phyloP scores from a whole-genome alignment of 208 protist species.

The Kentomonas sorsogonicus region DNA sequence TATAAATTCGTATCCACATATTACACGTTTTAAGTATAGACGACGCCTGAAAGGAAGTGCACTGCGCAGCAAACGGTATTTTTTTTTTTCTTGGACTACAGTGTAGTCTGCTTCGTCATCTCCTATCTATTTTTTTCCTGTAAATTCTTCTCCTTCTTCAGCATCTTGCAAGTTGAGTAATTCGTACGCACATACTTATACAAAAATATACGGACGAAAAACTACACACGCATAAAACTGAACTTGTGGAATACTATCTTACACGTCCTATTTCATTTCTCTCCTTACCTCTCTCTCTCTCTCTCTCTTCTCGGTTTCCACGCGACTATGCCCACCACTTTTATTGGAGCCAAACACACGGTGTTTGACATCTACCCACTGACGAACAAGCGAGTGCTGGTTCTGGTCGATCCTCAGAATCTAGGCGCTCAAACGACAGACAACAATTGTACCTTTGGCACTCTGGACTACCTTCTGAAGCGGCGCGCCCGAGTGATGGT shows the following conservation, averaged over 20 bases:
- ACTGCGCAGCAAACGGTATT: slow-evolving; percentile 6
- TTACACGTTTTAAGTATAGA: slow-evolving; percentile 1
- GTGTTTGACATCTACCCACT: slow-evolving; percentile 71
- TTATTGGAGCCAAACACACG: slow-evolving; percentile 59
- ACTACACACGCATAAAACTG: too few relatives aligned
- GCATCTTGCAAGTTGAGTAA: too few relatives aligned
- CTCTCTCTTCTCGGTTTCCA: too few relatives aligned
- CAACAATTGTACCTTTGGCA: too few relatives aligned
- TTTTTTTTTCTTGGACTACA: slow-evolving; percentile 5
- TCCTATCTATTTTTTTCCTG: slow-evolving; percentile 11
- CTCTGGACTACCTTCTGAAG: slow-evolving; percentile 54
- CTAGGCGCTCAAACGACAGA: too few relatives aligned
- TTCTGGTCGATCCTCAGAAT: slow-evolving; percentile 68
- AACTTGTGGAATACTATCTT: slow-evolving; percentile 1
- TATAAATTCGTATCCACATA: not conserved
- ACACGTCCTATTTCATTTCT: slow-evolving; percentile 2
- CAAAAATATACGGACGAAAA: too few relatives aligned
- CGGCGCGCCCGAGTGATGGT: slow-evolving; percentile 50
- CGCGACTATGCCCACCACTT: slow-evolving; percentile 36
- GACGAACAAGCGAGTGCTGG: slow-evolving; percentile 56
- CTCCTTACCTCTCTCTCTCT: not conserved
- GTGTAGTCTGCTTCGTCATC: slow-evolving; percentile 5
- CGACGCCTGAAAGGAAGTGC: too few relatives aligned
- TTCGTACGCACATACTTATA: not conserved
- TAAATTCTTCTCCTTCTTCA: slow-evolving; percentile 14